Evolutionary conservation across 2,329 filamentous ascomycete species (phyloP).

Genomic region (Aspergillus latus): DNA sequence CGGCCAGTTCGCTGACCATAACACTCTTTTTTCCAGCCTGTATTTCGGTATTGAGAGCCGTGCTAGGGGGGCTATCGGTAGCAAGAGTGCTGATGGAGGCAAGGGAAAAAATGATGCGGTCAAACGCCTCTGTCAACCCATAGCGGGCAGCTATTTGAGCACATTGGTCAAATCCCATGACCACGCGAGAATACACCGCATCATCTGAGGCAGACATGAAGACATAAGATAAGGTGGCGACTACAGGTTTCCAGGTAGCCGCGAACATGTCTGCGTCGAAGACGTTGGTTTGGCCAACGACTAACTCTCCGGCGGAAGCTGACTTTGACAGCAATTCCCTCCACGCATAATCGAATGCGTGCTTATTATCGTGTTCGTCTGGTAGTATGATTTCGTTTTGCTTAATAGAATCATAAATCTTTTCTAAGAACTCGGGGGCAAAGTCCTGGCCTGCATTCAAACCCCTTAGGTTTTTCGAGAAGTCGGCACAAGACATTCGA

Average conservation of each 20-base stretch:
- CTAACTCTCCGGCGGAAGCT: constrained; percentile 68
- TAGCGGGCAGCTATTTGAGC: constrained; percentile 88
- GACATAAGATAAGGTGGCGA: constrained; percentile 93
- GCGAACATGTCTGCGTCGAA: constrained; percentile 98
- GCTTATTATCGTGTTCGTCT: constrained; percentile 94
- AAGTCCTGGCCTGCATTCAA: constrained; percentile 87
- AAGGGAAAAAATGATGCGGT: constrained; percentile 88
- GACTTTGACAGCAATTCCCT: constrained; percentile 88
- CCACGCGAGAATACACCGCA: constrained; percentile 87
- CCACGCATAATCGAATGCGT: constrained; percentile 97
- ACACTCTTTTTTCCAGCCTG: constrained; percentile 88
- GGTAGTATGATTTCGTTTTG: constrained; percentile 93
- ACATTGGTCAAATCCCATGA: constrained; percentile 94
- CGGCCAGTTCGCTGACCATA: constrained; percentile 97
- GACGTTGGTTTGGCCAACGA: constrained; percentile 84
- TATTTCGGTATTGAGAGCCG: constrained; percentile 88
- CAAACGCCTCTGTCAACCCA: constrained; percentile 77
- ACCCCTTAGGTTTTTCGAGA: constrained; percentile 83
- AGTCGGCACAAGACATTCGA: constrained; percentile 82
- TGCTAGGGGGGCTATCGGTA: constrained; percentile 73
- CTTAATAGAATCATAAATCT: constrained; percentile 88
- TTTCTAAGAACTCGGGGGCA: constrained; percentile 74
- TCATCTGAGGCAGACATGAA: constrained; percentile 99
- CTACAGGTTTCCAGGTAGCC: constrained; percentile 90
- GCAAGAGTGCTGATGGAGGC: constrained; percentile 88